phyloP scores from a whole-genome alignment of 495 filamentous ascomycete genomes.

The Penicillium steckii region DNA sequence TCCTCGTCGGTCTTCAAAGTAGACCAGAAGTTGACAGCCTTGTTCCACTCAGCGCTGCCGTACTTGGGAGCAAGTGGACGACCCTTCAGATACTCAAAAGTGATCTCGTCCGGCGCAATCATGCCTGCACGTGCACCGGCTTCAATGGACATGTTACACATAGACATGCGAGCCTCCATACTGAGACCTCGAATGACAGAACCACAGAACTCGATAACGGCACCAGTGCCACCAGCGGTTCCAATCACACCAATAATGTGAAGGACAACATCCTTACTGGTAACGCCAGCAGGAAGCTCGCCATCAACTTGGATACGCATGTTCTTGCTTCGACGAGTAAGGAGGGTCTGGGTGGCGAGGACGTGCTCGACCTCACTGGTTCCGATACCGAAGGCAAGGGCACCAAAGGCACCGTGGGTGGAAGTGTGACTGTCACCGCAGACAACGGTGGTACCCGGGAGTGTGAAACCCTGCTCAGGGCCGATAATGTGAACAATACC shows the following conservation, averaged over 20 bases:
- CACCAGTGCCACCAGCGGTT: slow-evolving; percentile 90
- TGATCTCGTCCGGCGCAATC: slow-evolving; percentile 92
- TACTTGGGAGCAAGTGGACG: slow-evolving; percentile 82
- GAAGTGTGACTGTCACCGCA: slow-evolving; percentile 98
- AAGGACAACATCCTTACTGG: slow-evolving; percentile 94
- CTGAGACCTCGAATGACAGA: slow-evolving; percentile 85
- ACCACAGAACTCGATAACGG: slow-evolving; percentile 95
- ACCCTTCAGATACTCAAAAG: slow-evolving; percentile 92
- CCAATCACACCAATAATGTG: slow-evolving; percentile 93
- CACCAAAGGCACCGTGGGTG: slow-evolving; percentile 94
- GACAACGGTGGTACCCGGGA: slow-evolving; percentile 94
- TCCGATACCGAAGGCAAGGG: slow-evolving; percentile 95
- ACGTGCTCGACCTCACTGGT: slow-evolving; percentile 99
- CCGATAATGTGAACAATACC: slow-evolving; percentile 99
- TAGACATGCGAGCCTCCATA: slow-evolving; percentile 98
- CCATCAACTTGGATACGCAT: slow-evolving; percentile 97
- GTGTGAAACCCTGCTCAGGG: slow-evolving; percentile 98
- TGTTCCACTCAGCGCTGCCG: slow-evolving; percentile 85
- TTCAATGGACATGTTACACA: slow-evolving; percentile 99
- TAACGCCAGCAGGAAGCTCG: slow-evolving; percentile 84
- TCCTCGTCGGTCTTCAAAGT: slow-evolving; percentile 79
- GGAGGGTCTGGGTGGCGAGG: slow-evolving; percentile 90
- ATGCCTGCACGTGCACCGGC: slow-evolving; percentile 93
- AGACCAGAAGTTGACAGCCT: slow-evolving; percentile 85
- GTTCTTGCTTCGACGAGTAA: slow-evolving; percentile 95